phyloP scores from a whole-genome alignment of 768 basidiomycete genomes.

The Floccularia luteovirens region DNA sequence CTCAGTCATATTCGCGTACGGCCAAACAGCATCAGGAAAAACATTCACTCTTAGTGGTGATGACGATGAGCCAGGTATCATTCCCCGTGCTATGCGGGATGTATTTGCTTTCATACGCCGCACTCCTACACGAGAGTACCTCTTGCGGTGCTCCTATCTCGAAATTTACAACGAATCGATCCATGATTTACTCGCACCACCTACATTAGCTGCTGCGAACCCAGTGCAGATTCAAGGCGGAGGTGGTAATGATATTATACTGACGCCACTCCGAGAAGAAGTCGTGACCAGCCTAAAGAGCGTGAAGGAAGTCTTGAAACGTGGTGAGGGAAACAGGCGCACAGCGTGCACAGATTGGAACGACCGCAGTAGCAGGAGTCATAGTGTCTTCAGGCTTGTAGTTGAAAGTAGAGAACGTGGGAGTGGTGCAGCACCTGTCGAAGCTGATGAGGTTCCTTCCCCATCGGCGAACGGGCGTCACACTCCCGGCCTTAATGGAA shows the following conservation, averaged over 20 bases:
- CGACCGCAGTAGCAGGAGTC: constrained; percentile 88
- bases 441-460: constrained; percentile 30
- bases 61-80: constrained; percentile 86
- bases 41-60: constrained; percentile 60
- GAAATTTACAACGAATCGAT: constrained; percentile 96
- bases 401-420: constrained; percentile 79
- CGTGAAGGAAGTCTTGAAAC: constrained; percentile 75
- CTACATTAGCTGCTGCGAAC: constrained; percentile 39
- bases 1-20: constrained; percentile 90
- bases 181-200: constrained; percentile 78
- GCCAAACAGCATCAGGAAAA: constrained; percentile 76
- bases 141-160: constrained; percentile 93
- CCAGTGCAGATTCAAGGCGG: constrained; percentile 73
- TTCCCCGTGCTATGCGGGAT: constrained; percentile 88
- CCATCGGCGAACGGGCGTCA: constrained; percentile 18
- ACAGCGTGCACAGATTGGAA: constrained; percentile 99
- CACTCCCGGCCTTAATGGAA: constrained; percentile 40
- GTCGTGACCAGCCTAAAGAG: constrained; percentile 88
- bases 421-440: constrained; percentile 21
- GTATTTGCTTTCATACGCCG: constrained; percentile 79
- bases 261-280: constrained; percentile 81
- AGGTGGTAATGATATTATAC: constrained; percentile 47
- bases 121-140: constrained; percentile 78
- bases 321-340: constrained; percentile 82
- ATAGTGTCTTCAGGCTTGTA: constrained; percentile 90